phyloP scores from a whole-genome alignment of 164 flowering plant species.

The Annona squamosa region DNA sequence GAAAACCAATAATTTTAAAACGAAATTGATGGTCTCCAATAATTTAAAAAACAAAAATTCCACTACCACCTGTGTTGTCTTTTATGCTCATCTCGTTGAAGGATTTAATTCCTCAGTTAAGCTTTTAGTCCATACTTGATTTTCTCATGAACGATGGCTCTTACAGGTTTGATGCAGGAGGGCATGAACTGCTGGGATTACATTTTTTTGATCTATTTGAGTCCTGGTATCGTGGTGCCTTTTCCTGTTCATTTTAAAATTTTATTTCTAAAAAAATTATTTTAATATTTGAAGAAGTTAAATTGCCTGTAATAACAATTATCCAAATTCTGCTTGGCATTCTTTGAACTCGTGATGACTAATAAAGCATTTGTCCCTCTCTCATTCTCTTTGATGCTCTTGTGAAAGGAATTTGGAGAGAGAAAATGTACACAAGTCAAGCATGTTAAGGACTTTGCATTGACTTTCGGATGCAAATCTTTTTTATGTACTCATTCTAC shows the following conservation, averaged over 20 bases:
- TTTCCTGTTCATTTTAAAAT: not conserved
- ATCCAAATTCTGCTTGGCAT: no score
- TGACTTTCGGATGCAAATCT: not conserved
- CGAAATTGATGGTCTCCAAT: no score
- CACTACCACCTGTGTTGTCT: not conserved
- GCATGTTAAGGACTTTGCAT: no score
- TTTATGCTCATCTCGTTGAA: not conserved
- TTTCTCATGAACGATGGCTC: not conserved
- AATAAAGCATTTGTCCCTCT: not conserved
- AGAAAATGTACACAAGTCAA: not conserved
- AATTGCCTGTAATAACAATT: no score
- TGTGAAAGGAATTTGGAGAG: not conserved
- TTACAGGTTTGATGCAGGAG: constrained; percentile 31
- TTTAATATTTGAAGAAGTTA: not conserved
- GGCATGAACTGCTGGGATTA: constrained; percentile 24
- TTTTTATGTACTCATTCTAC: no score
- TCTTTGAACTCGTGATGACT: not conserved
- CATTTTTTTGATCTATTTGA: constrained; percentile 26
- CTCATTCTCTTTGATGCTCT: no score
- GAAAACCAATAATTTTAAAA: no score
- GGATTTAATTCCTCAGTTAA: not conserved
- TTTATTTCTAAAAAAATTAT: not conserved
- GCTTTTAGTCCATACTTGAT: not conserved
- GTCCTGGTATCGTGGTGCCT: constrained; percentile 16
- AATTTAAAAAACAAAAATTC: no score